These are phyloP conservation scores for Endoconidiophora polonica DNA, from an alignment of 2,329 filamentous ascomycete genomes.

Conservation along the genomic window DNA sequence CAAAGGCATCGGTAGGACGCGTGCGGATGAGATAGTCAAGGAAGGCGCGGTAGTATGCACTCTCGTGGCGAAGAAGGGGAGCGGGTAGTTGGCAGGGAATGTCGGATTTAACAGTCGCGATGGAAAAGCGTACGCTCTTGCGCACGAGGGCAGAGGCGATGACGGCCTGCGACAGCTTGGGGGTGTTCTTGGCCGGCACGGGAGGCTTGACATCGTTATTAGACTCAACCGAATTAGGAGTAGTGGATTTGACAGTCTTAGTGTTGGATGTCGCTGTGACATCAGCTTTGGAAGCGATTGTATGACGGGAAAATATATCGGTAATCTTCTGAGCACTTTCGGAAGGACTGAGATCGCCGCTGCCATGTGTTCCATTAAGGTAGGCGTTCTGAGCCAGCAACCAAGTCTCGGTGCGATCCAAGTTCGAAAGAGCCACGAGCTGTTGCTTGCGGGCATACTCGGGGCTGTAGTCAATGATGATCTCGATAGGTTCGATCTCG, in stretches of 20 bases:
- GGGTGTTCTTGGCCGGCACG: not conserved
- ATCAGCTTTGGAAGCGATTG: conserved; percentile 13
- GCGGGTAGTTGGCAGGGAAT: conserved; percentile 35
- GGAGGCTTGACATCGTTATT: not conserved
- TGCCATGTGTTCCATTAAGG: conserved; percentile 48
- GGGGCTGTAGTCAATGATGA: conserved; percentile 52
- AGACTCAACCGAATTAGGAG: not conserved
- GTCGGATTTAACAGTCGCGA: conserved; percentile 28
- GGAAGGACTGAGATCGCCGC: conserved; percentile 14
- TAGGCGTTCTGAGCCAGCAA: conserved; percentile 67
- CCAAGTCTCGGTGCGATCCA: conserved; percentile 78
- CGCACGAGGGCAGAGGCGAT: not conserved
- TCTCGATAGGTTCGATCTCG: conserved; percentile 40
- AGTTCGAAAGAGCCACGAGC: conserved; percentile 50
- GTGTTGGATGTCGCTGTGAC: conserved; percentile 15
- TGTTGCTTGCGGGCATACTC: conserved; percentile 60
- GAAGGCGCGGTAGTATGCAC: conserved; percentile 80
- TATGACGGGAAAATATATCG: not conserved
- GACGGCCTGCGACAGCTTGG: not conserved
- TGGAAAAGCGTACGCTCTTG: conserved; percentile 63
- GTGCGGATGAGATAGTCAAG: conserved; percentile 53
- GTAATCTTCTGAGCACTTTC: not conserved
- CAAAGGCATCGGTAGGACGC: conserved; percentile 57
- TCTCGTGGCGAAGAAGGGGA: conserved; percentile 42
- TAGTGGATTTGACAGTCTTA: not conserved